Evolutionary conservation across 495 filamentous ascomycete species (phyloP).

Genomic region (Penicilliopsis zonata): DNA sequence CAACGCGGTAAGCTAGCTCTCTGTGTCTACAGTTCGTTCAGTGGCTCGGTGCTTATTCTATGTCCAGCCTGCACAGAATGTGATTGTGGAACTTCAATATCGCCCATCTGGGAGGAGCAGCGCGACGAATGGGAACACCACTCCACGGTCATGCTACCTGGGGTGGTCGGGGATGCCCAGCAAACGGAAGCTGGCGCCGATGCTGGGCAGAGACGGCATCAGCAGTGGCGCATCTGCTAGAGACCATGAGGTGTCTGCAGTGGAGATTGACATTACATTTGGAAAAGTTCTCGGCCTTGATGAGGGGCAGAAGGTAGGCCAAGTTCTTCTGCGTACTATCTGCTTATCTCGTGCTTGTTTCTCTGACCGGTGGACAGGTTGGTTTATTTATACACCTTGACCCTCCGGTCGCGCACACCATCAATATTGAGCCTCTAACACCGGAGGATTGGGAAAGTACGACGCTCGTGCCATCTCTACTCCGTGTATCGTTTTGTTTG

Average conservation of each 20-base stretch:
- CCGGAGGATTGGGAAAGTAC: slow-evolving; percentile 87
- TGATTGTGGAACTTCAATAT: slow-evolving; percentile 79
- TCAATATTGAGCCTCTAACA: slow-evolving; percentile 92
- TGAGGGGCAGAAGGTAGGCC: slow-evolving; percentile 73
- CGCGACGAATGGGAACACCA: slow-evolving; percentile 25
- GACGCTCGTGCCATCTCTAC: slow-evolving; percentile 8
- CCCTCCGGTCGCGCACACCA: slow-evolving; percentile 77
- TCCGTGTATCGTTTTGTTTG: slow-evolving; percentile 1
- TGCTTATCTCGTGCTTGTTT: neutral
- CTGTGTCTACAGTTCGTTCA: neutral
- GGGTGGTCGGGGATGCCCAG: slow-evolving; percentile 98
- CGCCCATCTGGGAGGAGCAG: slow-evolving; percentile 24
- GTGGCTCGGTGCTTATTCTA: neutral
- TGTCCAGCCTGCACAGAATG: slow-evolving; percentile 78
- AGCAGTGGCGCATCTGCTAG: slow-evolving; percentile 41
- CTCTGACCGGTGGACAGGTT: slow-evolving; percentile 36
- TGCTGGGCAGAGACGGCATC: slow-evolving; percentile 63
- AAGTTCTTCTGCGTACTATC: slow-evolving; percentile 5
- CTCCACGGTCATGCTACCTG: slow-evolving; percentile 61
- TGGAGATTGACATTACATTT: slow-evolving; percentile 87
- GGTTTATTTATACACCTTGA: slow-evolving; percentile 69
- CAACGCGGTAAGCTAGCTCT: slow-evolving; percentile 56
- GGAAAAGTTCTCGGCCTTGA: slow-evolving; percentile 66
- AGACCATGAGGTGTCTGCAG: slow-evolving; percentile 59
- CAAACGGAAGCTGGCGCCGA: slow-evolving; percentile 62